Base-by-base conservation (phyloP, 331 rosid genomes). In the Cucumis variabilis region DNA sequence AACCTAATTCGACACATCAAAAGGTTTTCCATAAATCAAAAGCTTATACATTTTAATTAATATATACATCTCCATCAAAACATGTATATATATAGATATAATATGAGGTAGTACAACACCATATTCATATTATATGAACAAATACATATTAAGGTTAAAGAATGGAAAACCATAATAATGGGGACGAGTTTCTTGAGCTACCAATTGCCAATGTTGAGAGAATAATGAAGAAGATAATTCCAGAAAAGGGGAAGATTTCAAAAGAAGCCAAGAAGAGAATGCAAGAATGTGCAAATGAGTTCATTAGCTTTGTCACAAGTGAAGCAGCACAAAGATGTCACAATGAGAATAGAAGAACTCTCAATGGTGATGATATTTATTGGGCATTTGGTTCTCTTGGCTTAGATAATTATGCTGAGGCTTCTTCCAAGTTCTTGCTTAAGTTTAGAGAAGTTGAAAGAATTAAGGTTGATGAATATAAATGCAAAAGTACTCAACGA, bases 301-400 rank as follows among this genome's bases (percentile, higher is more conserved):
- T 93, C 88, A 93, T 71, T 21, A 71, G 48, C 48, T 71, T 71
- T 21, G 12, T 70, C 15, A 28, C 75, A 70, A 70, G 23, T 70
- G 75, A 70, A 70, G 75, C 75, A 70, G 75, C 75, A n/a, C 19
- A 67, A 24, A 93, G 89, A 91, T 94, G 96, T 86, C 93, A 90
- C 69, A 88, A 86, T 14, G 98, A 93, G 90, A 93, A 94, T 92
- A 68, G 96, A 21, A 94, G 92, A 90, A 94, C 95, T 0, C 90
- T 94, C 92, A 93, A 93, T 92, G 95, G 93, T 10, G 94, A 94
- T 15, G 96, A 93, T 86, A 88, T 94, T 0, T 77, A 85, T 82
- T 93, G 96, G 98, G 96, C 95, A 71, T 91, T 94, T 93, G 90
- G 88, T 4, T 91, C 92, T 4, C 91, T 89, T 13, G 96, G 98